Conservation (phyloP, 495 filamentous ascomycete genomes). For the Trichoderma virens region DNA sequence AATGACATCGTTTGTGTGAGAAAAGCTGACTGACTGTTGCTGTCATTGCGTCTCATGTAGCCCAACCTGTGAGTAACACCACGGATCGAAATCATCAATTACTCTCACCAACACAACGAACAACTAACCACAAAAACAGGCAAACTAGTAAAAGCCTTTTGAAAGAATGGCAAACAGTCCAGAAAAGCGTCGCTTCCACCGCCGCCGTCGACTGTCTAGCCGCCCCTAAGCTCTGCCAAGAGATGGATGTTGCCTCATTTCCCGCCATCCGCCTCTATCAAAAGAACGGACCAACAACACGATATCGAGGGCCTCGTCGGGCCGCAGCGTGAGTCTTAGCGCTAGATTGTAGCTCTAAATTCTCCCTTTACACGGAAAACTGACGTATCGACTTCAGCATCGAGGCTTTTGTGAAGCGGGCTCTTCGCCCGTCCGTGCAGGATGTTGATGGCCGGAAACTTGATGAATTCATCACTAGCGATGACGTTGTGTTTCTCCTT, state of each 20-base stretch:
- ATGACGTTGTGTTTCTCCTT: slow-evolving; percentile 36
- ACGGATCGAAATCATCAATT: too few relatives aligned
- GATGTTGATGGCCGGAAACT: slow-evolving; percentile 22
- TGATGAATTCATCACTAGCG: slow-evolving; percentile 26
- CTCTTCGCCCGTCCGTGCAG: slow-evolving; percentile 27
- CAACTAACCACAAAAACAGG: background rate
- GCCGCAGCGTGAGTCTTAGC: slow-evolving; percentile 25
- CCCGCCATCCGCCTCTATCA: slow-evolving; percentile 41
- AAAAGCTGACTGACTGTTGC: too few relatives aligned
- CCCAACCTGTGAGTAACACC: background rate
- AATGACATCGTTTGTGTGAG: background rate
- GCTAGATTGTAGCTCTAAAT: too few relatives aligned
- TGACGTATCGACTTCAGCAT: slow-evolving; percentile 22
- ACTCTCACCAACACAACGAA: background rate
- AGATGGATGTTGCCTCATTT: slow-evolving; percentile 35
- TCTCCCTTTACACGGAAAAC: background rate
- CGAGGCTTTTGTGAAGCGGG: slow-evolving; percentile 30
- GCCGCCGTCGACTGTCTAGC: slow-evolving; percentile 38
- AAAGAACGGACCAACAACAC: slow-evolving; percentile 19
- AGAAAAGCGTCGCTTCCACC: slow-evolving; percentile 20
- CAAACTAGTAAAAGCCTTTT: slow-evolving; percentile 27
- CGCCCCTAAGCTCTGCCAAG: slow-evolving; percentile 27
- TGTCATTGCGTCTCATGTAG: background rate
- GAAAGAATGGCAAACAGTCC: slow-evolving; percentile 29
- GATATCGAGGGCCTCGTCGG: slow-evolving; percentile 37